A percentile compares a stretch with the other conserved stretches of the same genome.
Conservation (phyloP, 202 grass and related monocot genomes). For the Saccharum hybrid region DNA sequence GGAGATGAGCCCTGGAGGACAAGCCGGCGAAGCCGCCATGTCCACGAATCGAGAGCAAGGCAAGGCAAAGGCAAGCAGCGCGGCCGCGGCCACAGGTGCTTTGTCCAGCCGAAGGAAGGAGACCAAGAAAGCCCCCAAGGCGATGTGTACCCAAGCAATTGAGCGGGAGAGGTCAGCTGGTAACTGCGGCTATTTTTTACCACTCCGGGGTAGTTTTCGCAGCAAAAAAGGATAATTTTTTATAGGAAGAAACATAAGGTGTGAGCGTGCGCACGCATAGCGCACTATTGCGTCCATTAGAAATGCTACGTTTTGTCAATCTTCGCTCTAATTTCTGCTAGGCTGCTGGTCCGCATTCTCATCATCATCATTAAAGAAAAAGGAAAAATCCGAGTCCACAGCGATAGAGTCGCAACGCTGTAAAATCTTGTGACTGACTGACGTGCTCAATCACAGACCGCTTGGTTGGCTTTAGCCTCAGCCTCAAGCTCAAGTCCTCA, state of each 20-base stretch:
- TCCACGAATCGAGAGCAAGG: constrained; percentile 6
- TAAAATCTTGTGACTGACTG: not conserved
- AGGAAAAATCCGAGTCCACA: constrained; percentile 17
- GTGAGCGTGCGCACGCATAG: not conserved
- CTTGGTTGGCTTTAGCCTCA: not conserved
- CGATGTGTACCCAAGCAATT: not conserved
- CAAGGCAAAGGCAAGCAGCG: not conserved
- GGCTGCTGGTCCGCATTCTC: too few relatives aligned
- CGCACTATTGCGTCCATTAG: not conserved
- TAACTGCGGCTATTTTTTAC: not conserved
- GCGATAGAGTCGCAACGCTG: not conserved
- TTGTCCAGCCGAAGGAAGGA: not conserved
- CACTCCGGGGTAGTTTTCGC: not conserved
- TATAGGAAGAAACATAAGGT: not conserved
- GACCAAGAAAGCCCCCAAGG: too few relatives aligned
- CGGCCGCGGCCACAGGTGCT: not conserved
- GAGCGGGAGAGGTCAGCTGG: not conserved
- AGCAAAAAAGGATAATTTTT: not conserved
- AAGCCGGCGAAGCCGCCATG: constrained; percentile 49
- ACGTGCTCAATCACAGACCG: constrained; percentile 46
- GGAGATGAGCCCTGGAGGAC: constrained; percentile 27
- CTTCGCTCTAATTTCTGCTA: not conserved
- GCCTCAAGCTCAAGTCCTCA: not conserved
- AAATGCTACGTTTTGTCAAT: not conserved
- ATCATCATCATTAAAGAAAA: not conserved